These are phyloP conservation scores for Elaeagnus macrophylla DNA, from an alignment of 306 rosid genomes.

Conservation along the genomic window DNA sequence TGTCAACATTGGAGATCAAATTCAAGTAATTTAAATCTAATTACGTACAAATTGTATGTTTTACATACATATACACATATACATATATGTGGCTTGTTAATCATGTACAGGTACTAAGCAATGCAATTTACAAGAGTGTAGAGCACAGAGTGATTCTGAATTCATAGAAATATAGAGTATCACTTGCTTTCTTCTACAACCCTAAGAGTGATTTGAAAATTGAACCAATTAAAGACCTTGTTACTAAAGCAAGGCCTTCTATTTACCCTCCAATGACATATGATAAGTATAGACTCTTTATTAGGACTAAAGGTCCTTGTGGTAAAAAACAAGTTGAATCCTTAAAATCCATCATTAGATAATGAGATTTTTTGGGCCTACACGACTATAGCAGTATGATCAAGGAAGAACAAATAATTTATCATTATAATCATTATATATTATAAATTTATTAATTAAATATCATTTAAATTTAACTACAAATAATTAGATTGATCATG, in stretches of 20 bases:
- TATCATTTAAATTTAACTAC: too few species aligned
- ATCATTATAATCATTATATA: too few species aligned
- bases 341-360: conserved; percentile 30
- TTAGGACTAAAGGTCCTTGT: conserved; percentile 66
- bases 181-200: conserved; percentile 79
- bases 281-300: conserved; percentile 66
- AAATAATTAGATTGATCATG: too few species aligned
- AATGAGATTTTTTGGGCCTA: too few species aligned
- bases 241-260: conserved; percentile 50
- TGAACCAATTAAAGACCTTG: conserved; percentile 57
- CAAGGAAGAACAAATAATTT: too few species aligned
- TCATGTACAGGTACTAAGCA: conserved; percentile 64
- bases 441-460: too few species aligned
- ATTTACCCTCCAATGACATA: conserved; percentile 66
- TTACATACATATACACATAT: too few species aligned
- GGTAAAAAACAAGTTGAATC: conserved; percentile 79
- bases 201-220: conserved; percentile 66
- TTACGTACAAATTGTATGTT: too few species aligned
- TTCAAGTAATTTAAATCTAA: too few species aligned
- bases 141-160: conserved; percentile 88
- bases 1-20: conserved; percentile 83
- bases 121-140: conserved; percentile 77
- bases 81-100: not conserved
- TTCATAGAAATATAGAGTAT: conserved; percentile 64
- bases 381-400: too few species aligned